Conservation (phyloP, 2,329 filamentous ascomycete genomes). For the Ophioceras dolichostomum region DNA sequence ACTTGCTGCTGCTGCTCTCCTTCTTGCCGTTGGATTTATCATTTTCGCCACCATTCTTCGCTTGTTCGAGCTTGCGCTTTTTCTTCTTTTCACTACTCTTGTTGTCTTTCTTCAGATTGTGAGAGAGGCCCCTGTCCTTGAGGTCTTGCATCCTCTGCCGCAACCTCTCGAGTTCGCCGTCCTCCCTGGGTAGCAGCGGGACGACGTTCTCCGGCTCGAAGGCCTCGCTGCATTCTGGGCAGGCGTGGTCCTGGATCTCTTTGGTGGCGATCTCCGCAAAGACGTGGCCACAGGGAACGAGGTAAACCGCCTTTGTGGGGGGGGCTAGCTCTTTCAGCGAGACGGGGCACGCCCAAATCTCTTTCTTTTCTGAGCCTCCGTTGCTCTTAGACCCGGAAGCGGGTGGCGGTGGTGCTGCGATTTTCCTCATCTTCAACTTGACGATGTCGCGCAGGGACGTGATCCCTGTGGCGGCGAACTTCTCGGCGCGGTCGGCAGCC, state of each 20-base stretch:
- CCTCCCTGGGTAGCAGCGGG: conserved; percentile 62
- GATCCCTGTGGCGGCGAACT: conserved; percentile 45
- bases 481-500: conserved; percentile 23
- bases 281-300: conserved; percentile 91
- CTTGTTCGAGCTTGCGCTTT: conserved; percentile 26
- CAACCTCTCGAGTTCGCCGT: conserved; percentile 58
- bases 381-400: conserved; percentile 25
- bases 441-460: conserved; percentile 77
- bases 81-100: conserved; percentile 25
- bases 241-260: conserved; percentile 54
- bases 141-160: conserved; percentile 56
- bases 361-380: conserved; percentile 2
- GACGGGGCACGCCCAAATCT: conserved; percentile 65
- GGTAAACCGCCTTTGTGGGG: conserved; percentile 66
- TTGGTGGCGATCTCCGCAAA: conserved; percentile 80
- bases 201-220: conserved; percentile 70
- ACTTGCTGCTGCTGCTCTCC: conserved; percentile 2
- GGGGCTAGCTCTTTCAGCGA: conserved; percentile 79
- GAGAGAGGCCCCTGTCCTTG: conserved; percentile 60
- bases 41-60: conserved; percentile 19
- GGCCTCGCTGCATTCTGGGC: conserved; percentile 61
- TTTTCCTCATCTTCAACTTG: conserved; percentile 63
- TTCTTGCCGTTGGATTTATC: conserved; percentile 8
- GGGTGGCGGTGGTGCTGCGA: no score
- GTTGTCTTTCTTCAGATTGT: conserved; percentile 82